Base-by-base conservation (phyloP, 805 yeast genomes). In the Wickerhamomyces strasburgensis region DNA sequence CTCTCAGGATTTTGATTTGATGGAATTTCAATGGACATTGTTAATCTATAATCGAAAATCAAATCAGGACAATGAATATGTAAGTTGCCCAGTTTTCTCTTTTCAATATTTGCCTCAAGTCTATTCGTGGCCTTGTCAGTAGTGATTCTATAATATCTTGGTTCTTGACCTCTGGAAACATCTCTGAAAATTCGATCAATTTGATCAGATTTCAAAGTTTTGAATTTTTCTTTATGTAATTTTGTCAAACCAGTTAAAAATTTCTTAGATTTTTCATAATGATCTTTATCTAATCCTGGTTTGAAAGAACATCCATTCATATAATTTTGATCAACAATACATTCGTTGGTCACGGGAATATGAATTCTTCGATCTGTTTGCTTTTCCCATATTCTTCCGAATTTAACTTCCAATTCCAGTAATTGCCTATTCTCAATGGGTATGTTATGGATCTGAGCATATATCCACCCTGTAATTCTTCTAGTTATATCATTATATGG, bases 391-490 rank as follows among this genome's bases (percentile, higher is more conserved):
- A 84, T 74, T 14, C 76, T 67, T 5, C 94, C 94, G 48, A 81
- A 73, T 54, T 84, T 84, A 52, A 82, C 65, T 60, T 84, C 94
- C 49, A 84, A 60, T 63, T 84, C 94, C 19, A 84, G 67, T 49
- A 66, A 73, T 16, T 79, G 67, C 35, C 71, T 64, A 48, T 67
- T 47, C 43, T 68, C 61, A 28, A 73, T 74, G 27, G 76, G 73
- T 27, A 85, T 71, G 24, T 84, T 84, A 31, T 70, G 70, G 32
- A 87, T 68, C 44, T 84, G 81, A 14, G 94, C 88, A 67, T 83
- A 88, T 7, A 89, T 70, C 97, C 97, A 89, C 49, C 82, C 86
- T 16, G 93, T 83, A 6, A 89, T 77, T 24, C 84, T 76, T 52
- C 89, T 75, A 5, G 89, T 83, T 40, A 85, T 67, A 50, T 86